Conservation (phyloP, 2,329 filamentous ascomycete genomes). For the Stagonosporopsis chrysanthemi region DNA sequence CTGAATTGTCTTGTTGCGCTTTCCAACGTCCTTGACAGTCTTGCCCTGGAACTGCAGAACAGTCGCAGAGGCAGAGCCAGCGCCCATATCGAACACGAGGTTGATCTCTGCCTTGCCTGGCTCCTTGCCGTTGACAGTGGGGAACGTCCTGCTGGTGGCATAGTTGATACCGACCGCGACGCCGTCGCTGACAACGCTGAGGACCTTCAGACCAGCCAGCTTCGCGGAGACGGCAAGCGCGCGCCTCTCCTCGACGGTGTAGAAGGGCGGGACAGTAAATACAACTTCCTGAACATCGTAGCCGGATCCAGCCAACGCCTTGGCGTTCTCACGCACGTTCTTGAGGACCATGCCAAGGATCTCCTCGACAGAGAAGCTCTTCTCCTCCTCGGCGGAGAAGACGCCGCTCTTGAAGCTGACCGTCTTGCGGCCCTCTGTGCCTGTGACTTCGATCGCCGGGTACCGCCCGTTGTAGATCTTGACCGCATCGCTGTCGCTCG, state of each 20-base stretch:
- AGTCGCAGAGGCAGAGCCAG: constrained; percentile 90
- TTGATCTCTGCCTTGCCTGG: constrained; percentile 89
- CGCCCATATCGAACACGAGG: constrained; percentile 96
- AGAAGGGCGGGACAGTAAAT: constrained; percentile 89
- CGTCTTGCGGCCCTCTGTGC: constrained; percentile 65
- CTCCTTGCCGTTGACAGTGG: constrained; percentile 70
- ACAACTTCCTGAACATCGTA: constrained; percentile 80
- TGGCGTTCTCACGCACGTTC: constrained; percentile 88
- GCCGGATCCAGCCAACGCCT: constrained; percentile 78
- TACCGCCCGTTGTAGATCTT: constrained; percentile 77
- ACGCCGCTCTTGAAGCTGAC: constrained; percentile 82
- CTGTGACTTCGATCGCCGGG: constrained; percentile 76
- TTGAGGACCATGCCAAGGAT: constrained; percentile 95
- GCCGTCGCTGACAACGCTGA: constrained; percentile 86
- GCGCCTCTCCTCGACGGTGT: constrained; percentile 87
- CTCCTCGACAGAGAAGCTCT: constrained; percentile 81
- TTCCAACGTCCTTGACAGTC: constrained; percentile 87
- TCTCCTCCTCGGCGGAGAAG: constrained; percentile 69
- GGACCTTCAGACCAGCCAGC: constrained; percentile 84
- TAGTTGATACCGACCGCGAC: constrained; percentile 95
- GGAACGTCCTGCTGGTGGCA: constrained; percentile 88
- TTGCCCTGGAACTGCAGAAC: constrained; percentile 88
- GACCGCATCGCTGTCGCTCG: constrained; percentile 64
- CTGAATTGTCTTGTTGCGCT: constrained; percentile 95
- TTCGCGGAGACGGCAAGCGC: constrained; percentile 85